phyloP scores from a whole-genome alignment of 2,329 filamentous ascomycete species.

The Verticillium zaregamsianum region DNA sequence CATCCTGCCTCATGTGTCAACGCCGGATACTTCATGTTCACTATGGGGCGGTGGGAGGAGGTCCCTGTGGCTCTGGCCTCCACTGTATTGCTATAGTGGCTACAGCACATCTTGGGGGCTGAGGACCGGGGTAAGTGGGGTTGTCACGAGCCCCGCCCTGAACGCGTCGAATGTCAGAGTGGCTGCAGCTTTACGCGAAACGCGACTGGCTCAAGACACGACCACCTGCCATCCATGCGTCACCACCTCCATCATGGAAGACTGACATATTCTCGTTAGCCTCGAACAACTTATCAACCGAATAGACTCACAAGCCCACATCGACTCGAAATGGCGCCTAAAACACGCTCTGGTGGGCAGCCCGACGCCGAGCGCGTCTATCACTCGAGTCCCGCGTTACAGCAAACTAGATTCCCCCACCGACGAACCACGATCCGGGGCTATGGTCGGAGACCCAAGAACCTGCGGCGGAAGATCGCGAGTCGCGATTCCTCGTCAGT shows the following conservation, averaged over 20 bases:
- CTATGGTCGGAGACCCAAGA: constrained; percentile 20
- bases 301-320: neutral
- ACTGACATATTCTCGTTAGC: neutral
- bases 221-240: neutral
- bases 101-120: neutral
- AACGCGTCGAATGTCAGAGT: neutral
- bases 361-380: constrained; percentile 33
- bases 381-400: constrained; percentile 29
- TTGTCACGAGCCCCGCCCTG: neutral
- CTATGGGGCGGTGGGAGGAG: no score
- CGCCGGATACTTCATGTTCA: no score
- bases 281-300: neutral
- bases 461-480: constrained; percentile 1
- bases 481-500: neutral
- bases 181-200: neutral
- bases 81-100: no score
- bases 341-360: constrained; percentile 32
- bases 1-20: no score
- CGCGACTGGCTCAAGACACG: neutral
- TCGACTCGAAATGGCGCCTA: constrained; percentile 26
- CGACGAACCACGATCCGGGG: constrained; percentile 28
- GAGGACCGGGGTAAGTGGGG: neutral
- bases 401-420: constrained; percentile 34
- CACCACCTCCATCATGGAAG: neutral
- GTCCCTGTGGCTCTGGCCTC: no score